A percentile compares a stretch with the other conserved stretches of the same genome.
phyloP scores from a whole-genome alignment of 2,329 filamentous ascomycete species.

The Pseudomassariella vexata region DNA sequence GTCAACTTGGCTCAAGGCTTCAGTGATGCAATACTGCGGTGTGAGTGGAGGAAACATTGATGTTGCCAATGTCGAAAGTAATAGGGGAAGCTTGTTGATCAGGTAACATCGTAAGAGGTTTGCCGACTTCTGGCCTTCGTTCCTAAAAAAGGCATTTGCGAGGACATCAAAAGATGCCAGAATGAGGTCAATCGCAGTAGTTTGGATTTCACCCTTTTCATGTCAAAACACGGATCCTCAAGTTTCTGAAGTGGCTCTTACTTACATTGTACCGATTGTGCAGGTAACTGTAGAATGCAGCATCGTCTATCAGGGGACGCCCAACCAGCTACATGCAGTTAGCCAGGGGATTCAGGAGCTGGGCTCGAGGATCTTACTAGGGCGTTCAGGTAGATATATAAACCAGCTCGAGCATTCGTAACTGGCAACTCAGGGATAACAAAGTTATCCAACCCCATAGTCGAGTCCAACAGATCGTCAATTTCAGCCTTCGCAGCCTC shows the following conservation, averaged over 20 bases:
- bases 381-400: slow-evolving; percentile 82
- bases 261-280: slow-evolving; percentile 76
- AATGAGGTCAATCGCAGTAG: slow-evolving; percentile 75
- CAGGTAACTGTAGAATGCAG: slow-evolving; percentile 70
- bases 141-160: slow-evolving; percentile 74
- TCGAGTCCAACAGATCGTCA: slow-evolving; percentile 52
- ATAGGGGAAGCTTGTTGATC: slow-evolving; percentile 58
- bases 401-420: slow-evolving; percentile 70
- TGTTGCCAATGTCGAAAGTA: slow-evolving; percentile 47
- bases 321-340: slow-evolving; percentile 59
- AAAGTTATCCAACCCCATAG: slow-evolving; percentile 49
- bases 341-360: too few relatives aligned
- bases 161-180: slow-evolving; percentile 85
- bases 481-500: slow-evolving; percentile 44
- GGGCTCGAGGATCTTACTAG: slow-evolving; percentile 57
- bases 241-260: background rate
- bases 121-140: slow-evolving; percentile 51
- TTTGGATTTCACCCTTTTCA: slow-evolving; percentile 65
- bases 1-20: slow-evolving; percentile 76
- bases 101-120: slow-evolving; percentile 82
- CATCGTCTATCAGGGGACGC: slow-evolving; percentile 78
- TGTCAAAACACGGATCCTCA: slow-evolving; percentile 19
- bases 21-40: slow-evolving; percentile 59
- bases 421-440: slow-evolving; percentile 60
- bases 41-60: slow-evolving; percentile 72